Percentiles rank a stretch among this genome's conserved stretches.
These are phyloP conservation scores for Phalaenopsis equestris DNA, from an alignment of 106 monocot genomes.

Conservation along the genomic window DNA sequence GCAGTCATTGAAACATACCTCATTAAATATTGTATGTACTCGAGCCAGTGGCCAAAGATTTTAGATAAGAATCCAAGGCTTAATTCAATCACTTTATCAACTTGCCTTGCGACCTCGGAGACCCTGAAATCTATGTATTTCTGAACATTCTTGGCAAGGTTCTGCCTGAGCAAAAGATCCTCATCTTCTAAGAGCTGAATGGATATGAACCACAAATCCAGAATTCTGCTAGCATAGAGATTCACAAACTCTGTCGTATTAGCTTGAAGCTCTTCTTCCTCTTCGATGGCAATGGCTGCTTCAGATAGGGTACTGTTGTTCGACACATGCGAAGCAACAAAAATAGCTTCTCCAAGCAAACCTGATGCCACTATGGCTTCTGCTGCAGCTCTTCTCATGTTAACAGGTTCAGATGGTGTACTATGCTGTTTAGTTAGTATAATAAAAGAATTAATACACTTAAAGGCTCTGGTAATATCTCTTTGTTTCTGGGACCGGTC, in stretches of 20 bases:
- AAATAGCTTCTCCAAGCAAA: slow-evolving; percentile 50
- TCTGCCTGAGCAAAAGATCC: slow-evolving; percentile 52
- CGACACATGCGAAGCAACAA: slow-evolving; percentile 32
- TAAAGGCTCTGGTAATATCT: slow-evolving; percentile 23
- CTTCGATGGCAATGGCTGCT: neutral
- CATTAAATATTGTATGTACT: slow-evolving; percentile 54
- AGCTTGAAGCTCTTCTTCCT: slow-evolving; percentile 13
- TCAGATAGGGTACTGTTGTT: slow-evolving; percentile 19
- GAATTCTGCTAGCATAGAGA: slow-evolving; percentile 43
- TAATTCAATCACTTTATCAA: slow-evolving; percentile 62
- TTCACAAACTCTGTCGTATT: slow-evolving; percentile 12
- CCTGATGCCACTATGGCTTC: slow-evolving; percentile 72
- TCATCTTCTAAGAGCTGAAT: slow-evolving; percentile 92
- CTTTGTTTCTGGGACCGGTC: slow-evolving; percentile 12
- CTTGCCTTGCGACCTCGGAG: slow-evolving; percentile 44
- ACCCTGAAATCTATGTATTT: slow-evolving; percentile 24
- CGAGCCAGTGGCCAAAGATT: slow-evolving; percentile 54
- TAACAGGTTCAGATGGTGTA: slow-evolving; percentile 70
- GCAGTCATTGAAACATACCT: slow-evolving; percentile 36
- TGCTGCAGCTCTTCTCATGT: slow-evolving; percentile 71
- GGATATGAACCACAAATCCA: slow-evolving; percentile 72
- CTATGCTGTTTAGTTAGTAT: slow-evolving; percentile 51
- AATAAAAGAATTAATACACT: slow-evolving; percentile 41
- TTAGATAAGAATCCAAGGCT: slow-evolving; percentile 70
- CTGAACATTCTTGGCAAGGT: slow-evolving; percentile 64